Conservation (phyloP, 2,329 filamentous ascomycete species). For the Sclerotinia minor region DNA sequence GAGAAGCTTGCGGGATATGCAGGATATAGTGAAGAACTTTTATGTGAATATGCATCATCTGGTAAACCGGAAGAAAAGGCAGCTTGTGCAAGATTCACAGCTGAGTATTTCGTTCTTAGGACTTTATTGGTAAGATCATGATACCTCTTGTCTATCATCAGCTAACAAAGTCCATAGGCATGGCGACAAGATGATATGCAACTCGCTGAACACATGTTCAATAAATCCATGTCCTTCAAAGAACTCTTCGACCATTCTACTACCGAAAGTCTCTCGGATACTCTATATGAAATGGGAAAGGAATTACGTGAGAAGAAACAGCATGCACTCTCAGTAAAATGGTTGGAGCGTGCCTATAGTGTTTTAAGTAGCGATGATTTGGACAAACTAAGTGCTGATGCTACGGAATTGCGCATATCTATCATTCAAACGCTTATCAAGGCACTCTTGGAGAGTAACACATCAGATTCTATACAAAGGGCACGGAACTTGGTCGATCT, state of each 20-base stretch:
- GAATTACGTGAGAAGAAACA: slow-evolving; percentile 55
- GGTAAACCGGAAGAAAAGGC: slow-evolving; percentile 36
- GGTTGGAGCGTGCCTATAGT: slow-evolving; percentile 69
- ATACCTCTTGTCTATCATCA: not conserved
- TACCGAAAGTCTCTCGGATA: slow-evolving; percentile 63
- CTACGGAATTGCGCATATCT: slow-evolving; percentile 63
- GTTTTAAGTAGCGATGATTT: slow-evolving; percentile 57
- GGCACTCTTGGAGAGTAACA: slow-evolving; percentile 52
- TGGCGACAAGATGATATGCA: slow-evolving; percentile 74
- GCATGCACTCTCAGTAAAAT: slow-evolving; percentile 60
- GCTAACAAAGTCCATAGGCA: slow-evolving; percentile 51
- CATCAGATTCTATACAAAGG: slow-evolving; percentile 48
- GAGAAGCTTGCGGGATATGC: slow-evolving; percentile 65
- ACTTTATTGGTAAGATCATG: slow-evolving; percentile 55
- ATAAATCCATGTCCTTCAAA: slow-evolving; percentile 52
- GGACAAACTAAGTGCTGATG: slow-evolving; percentile 57
- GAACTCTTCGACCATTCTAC: slow-evolving; percentile 49
- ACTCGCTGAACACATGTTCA: slow-evolving; percentile 76
- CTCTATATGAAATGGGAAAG: slow-evolving; percentile 72
- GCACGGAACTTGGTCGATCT: slow-evolving; percentile 58
- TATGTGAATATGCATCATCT: slow-evolving; percentile 41
- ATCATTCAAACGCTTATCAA: slow-evolving; percentile 65
- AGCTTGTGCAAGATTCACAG: slow-evolving; percentile 38
- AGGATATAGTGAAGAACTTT: slow-evolving; percentile 49
- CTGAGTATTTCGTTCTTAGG: slow-evolving; percentile 42